Evolutionary conservation across 495 filamentous ascomycete species (phyloP), one percentile per base, ranked within the genome.

Genomic region (Trichoderma virens): DNA sequence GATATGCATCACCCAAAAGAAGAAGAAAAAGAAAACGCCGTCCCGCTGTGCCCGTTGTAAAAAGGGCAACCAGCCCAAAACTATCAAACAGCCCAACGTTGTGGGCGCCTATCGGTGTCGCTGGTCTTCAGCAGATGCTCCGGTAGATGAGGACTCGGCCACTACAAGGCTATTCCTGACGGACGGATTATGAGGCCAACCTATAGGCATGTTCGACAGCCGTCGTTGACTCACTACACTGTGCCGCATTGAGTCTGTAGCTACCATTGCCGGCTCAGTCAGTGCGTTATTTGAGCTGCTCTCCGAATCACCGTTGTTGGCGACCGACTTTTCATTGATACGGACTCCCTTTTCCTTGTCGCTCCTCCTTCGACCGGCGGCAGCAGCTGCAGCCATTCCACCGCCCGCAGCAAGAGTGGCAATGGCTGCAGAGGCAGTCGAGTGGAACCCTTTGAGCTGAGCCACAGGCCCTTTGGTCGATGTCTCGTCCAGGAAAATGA

Each of bases 401-500:
- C 60, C 60, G 7, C 32, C 60, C 9, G 35, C 35, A 7, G 31
- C 32, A 35, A 61, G n/a, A 14, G 28, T 38, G 14, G 31, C 18
- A 35, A 61, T 41, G 23, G 60, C 60, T 9, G 60, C 31, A 1
- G 60, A 35, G 30, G 60, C 60, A 25, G 32, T 9, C 0, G 31
- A 38, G 11, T 23, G 31, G 11, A 61, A 35, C 20, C 31, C 31
- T 8, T 27, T 35, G 60, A 61, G 6, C 28, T 61, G 60, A 41
- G 18, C 60, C 31, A 61, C 3, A 28, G 60, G 60, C 60, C 60
- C 30, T n/a, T 63, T 59, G 20, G 30, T 27, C 5, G 27, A 59
- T 7, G 39, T 62, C 20, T 76, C 74, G 61, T 82, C 79, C 34
- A 67, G 5, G 16, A 78, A 1, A 65, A 82, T 69, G 66, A 78